Base-by-base conservation (phyloP, 164 flowering plant genomes). In the Piper betle region DNA sequence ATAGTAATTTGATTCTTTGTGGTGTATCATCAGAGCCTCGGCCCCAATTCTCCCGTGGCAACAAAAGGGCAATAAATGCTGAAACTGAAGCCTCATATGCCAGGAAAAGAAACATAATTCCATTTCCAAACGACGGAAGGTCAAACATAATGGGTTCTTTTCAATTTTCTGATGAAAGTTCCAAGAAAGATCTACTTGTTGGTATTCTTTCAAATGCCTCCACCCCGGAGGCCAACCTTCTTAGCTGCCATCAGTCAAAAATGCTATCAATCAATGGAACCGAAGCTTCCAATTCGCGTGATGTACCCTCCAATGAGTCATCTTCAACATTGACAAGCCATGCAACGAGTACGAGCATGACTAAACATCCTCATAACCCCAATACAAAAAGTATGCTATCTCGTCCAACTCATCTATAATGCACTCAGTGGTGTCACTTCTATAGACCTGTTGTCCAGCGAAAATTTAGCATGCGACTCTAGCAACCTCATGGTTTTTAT, bases 181-280 rank as follows among this genome's bases (percentile, higher is more conserved):
- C 78, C 20, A 93, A 87, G 61, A 89, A 87, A 72, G 97, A 87
- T 76, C 68, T 93, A 69, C 89, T 93, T 61, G 74, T 89, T 55
- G 90, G 86, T 57, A 74, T 93, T 52, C 97, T 91, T 57, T 81
- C 87, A 59, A 80, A 81, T 58, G 67, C 83, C 55, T 82, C 84
- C 42, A 87, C 90, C 60, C 84, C 96, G 6, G 80, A 87, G 71
- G 97, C 98, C 55, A 96, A 93, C 73, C 96, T 89, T 52, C 83
- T 92, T 46, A 53, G 38, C 41, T 66, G 55, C 64, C 52, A 61
- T 25, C 60, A 60, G 9, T 48, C 59, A 37, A 55, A 55, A 15
- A 46, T 10, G 3, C 50, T 42, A 42, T 10, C 46, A 42, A 42
- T 6, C 11, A 42, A 10, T 6, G 33, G 33, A 25, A 42, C 11